Base-by-base conservation (phyloP, 441 rosid genomes). In the Raphanus hybrid region DNA sequence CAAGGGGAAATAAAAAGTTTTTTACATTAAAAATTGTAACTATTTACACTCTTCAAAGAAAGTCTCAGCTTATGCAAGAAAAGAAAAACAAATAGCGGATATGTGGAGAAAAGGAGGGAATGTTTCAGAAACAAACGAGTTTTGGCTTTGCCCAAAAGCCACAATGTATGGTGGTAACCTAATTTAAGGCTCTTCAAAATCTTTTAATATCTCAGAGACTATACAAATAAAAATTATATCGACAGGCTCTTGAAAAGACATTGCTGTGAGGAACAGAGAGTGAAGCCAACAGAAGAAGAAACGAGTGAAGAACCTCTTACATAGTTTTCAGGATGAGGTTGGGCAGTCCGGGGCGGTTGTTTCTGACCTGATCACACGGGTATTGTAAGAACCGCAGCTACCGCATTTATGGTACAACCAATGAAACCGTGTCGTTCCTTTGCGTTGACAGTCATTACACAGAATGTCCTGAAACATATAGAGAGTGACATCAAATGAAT, bases 371-470 rank as follows among this genome's bases (percentile, higher is more conserved):
- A 92, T 91, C 75, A 94, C 93, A 48, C 97, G 87, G 11, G 97
- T 93, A 77, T 95, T 95, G 86, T 93, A 95, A 1, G 99, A 95
- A 55, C 98, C 89, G 8, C 96, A 95, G 16, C 20, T 70, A 27
- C 87, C 83, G 29, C 99, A 95, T 82, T 95, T 95, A 80, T 93
- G 99, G 82, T 95, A 93, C 50, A 95, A 82, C 98, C 99, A 95
- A 75, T 95, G 99, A 87, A 95, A 95, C 67, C 78, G 81, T 41
- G 97, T 80, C 0, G 80, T 84, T 41, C 98, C 92, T 81, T 90
- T 95, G 75, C 76, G 84, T 74, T 90, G 89, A 63, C 99, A 95
- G 75, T 95, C 99, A 26, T 95, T 95, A 81, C 99, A 93, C 16
- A 93, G 78, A 69, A 95, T 87, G 58, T 90, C 95, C 99, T 95